Base-by-base conservation (phyloP, 2,329 filamentous ascomycete genomes). In the Ascochyta koolunga region DNA sequence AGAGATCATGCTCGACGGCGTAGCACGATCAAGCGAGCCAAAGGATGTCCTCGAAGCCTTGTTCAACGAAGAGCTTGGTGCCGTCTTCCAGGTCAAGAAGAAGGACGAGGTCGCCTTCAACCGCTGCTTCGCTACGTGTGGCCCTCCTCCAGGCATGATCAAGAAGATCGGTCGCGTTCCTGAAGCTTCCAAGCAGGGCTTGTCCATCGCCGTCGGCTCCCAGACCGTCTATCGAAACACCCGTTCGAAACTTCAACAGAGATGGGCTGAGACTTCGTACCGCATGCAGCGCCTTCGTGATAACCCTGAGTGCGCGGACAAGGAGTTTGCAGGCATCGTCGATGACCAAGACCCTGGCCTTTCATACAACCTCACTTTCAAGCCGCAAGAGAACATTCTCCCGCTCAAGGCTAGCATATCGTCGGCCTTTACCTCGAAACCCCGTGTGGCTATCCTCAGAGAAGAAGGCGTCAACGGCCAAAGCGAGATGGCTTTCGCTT, bases 401-500 rank as follows among this genome's bases (percentile, higher is more conserved):
- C 89, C 91, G 19, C 76, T 90, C 57, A 83, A 85, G 57, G 81
- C 85, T 3, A 85, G 83, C 56, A 77, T 91, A 52, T 83, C 84
- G 33, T 76, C 83, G 55, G 71, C 81, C 53, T 85, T 91, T 70
- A 82, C 81, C 58, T 83, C 76, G 36, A 86, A 84, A 68, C 89
- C 90, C 1, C 86, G 87, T 27, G 93, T 99, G 21, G 95, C 95
- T 37, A 96, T 99, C 65, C 86, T 99, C 19, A 85, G 95, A 70
- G 95, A 98, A 76, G 92, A 97, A 75, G 95, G 95, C 73, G 91
- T 96, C 63, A 98, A 99, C 77, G 91, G 93, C 36, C 86, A 97
- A 67, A 88, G 91, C n/a, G 95, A 99, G 76, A 96, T 99, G 91
- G 95, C 95, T 1, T 98, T 96, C 70, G 92, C 93, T 42, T 98